Percentiles rank a stretch among this genome's conserved stretches.
Evolutionary conservation across 1,284 basidiomycete species (phyloP).

Genomic region (Ustilago cynodontis): DNA sequence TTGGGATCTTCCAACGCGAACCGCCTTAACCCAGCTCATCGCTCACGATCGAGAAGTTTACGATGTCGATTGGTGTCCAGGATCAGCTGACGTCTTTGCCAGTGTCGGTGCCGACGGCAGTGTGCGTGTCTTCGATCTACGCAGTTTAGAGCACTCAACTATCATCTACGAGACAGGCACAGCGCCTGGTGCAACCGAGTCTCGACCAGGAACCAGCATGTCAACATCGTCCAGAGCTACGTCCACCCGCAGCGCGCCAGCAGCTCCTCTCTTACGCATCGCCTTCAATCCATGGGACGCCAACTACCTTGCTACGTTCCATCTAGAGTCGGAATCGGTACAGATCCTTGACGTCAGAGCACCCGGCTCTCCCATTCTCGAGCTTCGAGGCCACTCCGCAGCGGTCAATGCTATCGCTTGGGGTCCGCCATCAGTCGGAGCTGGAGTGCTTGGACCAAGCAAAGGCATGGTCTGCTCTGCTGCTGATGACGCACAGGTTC

Average conservation of each 20-base stretch:
- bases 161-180: constrained; percentile 85
- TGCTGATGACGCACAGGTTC: constrained; percentile 67
- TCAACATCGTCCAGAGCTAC: constrained; percentile 44
- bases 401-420: constrained; percentile 68
- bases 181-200: constrained; percentile 44
- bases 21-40: constrained; percentile 88
- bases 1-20: constrained; percentile 93
- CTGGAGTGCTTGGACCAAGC: constrained; percentile 55
- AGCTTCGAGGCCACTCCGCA: constrained; percentile 66
- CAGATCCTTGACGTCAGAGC: constrained; percentile 70
- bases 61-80: constrained; percentile 97
- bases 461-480: constrained; percentile 70
- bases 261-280: constrained; percentile 66
- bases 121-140: constrained; percentile 93
- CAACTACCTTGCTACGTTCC: constrained; percentile 70
- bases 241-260: constrained; percentile 39
- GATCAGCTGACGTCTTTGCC: constrained; percentile 97
- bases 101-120: constrained; percentile 98
- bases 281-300: constrained; percentile 70
- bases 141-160: constrained; percentile 96
- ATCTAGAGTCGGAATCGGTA: constrained; percentile 66
- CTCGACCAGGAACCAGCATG: constrained; percentile 54
- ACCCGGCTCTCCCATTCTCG: constrained; percentile 67
- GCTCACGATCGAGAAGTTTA: constrained; percentile 99
- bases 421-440: constrained; percentile 64